These are phyloP conservation scores for Roridomyces roridus DNA, from an alignment of 768 basidiomycete genomes.

Conservation along the genomic window DNA sequence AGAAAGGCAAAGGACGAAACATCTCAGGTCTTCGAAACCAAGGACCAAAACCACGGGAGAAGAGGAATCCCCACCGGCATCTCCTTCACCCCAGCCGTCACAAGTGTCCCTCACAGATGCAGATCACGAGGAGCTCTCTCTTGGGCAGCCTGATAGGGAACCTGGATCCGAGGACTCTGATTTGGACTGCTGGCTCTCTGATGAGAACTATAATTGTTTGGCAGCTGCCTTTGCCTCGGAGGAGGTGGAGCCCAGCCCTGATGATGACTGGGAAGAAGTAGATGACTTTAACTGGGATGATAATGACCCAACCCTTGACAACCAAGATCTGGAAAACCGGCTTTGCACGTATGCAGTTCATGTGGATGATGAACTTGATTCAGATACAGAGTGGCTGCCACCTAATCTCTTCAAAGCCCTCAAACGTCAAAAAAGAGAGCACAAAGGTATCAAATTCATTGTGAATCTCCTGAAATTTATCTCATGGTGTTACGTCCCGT, in stretches of 20 bases:
- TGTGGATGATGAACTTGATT: background rate
- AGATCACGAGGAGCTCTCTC: too few relatives aligned
- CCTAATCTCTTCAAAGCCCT: background rate
- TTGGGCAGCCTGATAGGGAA: background rate
- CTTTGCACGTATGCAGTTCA: background rate
- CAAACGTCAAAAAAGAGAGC: background rate
- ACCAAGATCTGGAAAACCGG: background rate
- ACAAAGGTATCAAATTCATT: background rate
- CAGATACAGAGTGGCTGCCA: background rate
- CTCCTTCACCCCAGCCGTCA: background rate
- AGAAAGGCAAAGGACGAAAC: too few relatives aligned
- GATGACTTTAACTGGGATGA: background rate
- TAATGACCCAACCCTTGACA: background rate
- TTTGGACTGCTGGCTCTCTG: background rate
- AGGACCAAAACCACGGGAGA: background rate
- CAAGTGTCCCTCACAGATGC: too few relatives aligned
- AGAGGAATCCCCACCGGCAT: too few relatives aligned
- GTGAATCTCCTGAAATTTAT: background rate
- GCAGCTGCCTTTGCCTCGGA: background rate
- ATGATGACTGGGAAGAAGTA: background rate
- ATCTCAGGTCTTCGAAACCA: background rate
- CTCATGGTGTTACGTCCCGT: too few relatives aligned
- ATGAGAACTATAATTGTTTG: background rate
- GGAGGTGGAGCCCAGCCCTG: background rate
- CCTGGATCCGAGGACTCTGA: background rate